Evolutionary conservation across 1,139 yeast species (phyloP).

Genomic region (Lodderomyces margitis): DNA sequence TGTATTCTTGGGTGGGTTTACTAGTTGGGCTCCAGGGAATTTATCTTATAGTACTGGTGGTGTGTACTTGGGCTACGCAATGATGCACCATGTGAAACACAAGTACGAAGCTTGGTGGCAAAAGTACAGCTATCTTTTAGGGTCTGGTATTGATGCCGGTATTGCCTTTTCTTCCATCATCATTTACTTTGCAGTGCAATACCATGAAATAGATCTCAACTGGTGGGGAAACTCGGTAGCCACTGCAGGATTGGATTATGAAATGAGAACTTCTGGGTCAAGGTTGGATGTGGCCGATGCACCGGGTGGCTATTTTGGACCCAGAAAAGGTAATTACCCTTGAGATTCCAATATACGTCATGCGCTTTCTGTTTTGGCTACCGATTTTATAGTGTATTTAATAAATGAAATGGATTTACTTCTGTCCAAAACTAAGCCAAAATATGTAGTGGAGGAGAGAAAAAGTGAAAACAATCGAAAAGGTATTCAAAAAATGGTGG

Average conservation of each 20-base stretch:
- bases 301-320: conserved; percentile 47
- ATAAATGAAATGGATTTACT: no score
- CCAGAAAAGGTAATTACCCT: conserved; percentile 37
- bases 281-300: conserved; percentile 22
- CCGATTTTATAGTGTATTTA: no score
- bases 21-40: conserved; percentile 47
- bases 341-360: conserved; percentile 12
- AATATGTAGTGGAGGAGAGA: no score
- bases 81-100: conserved; percentile 45
- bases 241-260: conserved; percentile 37
- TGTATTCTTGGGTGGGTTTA: conserved; percentile 39
- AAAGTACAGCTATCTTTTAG: conserved; percentile 52
- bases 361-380: no score
- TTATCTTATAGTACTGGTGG: conserved; percentile 44
- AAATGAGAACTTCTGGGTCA: conserved; percentile 23
- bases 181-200: conserved; percentile 53
- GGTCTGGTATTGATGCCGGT: conserved; percentile 52
- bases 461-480: no score
- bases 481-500: no score
- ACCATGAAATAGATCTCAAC: conserved; percentile 28
- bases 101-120: conserved; percentile 52
- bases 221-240: conserved; percentile 62
- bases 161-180: conserved; percentile 49
- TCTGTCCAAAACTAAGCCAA: no score
- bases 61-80: conserved; percentile 34